phyloP scores from a whole-genome alignment of 1,284 basidiomycete species.

The Wolfiporia cocos region DNA sequence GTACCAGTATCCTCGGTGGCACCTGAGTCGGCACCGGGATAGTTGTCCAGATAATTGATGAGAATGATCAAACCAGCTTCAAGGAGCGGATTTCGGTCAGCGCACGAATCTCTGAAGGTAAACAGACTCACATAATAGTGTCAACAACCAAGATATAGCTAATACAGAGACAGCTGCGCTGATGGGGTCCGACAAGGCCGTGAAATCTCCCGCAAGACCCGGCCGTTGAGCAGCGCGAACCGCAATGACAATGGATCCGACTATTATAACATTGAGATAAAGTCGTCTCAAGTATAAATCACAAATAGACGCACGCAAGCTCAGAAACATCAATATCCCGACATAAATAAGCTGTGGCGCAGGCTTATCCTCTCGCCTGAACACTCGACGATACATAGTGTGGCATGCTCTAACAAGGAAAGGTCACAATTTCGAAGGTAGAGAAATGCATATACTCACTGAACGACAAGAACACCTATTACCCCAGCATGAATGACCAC shows the following conservation, averaged over 20 bases:
- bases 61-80: background rate
- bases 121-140: conserved; percentile 1
- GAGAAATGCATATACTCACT: background rate
- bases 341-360: no score
- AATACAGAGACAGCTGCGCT: background rate
- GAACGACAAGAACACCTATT: background rate
- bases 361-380: no score
- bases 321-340: background rate
- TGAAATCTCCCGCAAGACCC: conserved; percentile 6
- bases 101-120: background rate
- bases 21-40: background rate
- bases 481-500: background rate
- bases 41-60: background rate
- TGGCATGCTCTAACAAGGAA: no score
- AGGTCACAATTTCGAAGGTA: no score
- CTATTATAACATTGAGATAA: background rate
- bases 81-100: background rate
- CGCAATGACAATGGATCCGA: conserved; percentile 3
- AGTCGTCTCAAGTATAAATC: background rate
- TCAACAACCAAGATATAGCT: conserved; percentile 1
- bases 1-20: no score
- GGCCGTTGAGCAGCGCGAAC: conserved; percentile 1
- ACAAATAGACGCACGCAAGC: background rate
- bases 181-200: background rate
- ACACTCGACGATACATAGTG: no score